Evolutionary conservation across 805 yeast species (phyloP).

Genomic region (Saturnispora hagleri): DNA sequence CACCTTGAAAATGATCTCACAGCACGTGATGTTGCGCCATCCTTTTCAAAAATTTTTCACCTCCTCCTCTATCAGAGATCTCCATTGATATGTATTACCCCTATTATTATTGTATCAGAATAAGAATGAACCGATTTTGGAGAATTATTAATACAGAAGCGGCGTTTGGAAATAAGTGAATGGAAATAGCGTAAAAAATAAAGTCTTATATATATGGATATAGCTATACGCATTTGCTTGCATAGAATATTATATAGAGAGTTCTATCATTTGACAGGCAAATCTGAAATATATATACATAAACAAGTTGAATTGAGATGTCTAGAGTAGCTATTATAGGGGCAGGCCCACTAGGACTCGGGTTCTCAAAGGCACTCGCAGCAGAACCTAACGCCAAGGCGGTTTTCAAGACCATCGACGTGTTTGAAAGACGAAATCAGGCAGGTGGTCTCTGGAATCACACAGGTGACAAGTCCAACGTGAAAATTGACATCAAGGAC

Average conservation of each 20-base stretch:
- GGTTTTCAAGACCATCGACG: constrained; percentile 19
- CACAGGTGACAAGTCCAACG: constrained; percentile 21
- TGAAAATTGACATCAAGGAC: constrained; percentile 14
- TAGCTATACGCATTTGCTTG: neutral
- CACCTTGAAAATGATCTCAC: neutral
- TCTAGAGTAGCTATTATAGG: constrained; percentile 26
- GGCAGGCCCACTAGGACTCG: constrained; percentile 29
- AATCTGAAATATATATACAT: neutral
- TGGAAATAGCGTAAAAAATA: neutral
- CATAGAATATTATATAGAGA: neutral
- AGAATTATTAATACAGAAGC: neutral
- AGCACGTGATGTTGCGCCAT: constrained; percentile 5
- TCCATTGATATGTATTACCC: neutral
- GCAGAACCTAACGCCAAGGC: constrained; percentile 24
- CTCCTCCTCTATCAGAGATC: neutral
- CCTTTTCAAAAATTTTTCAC: neutral
- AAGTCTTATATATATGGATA: too few species aligned
- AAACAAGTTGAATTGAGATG: neutral
- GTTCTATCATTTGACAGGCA: neutral
- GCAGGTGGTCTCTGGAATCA: constrained; percentile 30
- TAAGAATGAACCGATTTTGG: constrained; percentile 1
- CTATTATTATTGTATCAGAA: neutral
- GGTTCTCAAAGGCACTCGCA: constrained; percentile 27
- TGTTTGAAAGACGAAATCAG: constrained; percentile 24
- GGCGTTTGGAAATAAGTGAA: constrained; percentile 11